Conservation (phyloP, 371 early-diverging fungal genomes). For the Mortierella sp. region DNA sequence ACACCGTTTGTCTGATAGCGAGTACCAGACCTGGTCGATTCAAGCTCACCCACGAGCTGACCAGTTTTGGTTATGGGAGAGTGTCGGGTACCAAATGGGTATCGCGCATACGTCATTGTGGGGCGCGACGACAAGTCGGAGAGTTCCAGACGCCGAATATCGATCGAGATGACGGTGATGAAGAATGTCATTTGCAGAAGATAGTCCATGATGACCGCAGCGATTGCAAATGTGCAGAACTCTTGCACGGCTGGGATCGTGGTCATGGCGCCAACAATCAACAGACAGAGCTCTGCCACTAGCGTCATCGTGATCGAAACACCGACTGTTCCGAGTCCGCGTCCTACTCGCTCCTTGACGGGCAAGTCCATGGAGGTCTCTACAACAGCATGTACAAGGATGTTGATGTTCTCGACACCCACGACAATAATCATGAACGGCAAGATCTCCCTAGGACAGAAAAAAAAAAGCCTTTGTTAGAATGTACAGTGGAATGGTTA, state of each 20-base stretch:
- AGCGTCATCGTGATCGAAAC: slow-evolving; percentile 70
- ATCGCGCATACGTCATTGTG: slow-evolving; percentile 21
- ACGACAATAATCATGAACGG: slow-evolving; percentile 75
- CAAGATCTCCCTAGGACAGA: slow-evolving; percentile 63
- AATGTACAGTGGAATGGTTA: too few species aligned
- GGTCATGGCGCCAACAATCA: slow-evolving; percentile 66
- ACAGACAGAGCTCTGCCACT: slow-evolving; percentile 62
- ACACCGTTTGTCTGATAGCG: background rate
- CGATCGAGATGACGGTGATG: slow-evolving; percentile 75
- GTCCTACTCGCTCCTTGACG: slow-evolving; percentile 76
- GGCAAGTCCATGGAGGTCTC: slow-evolving; percentile 74
- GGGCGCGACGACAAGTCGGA: slow-evolving; percentile 39
- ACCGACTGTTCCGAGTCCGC: slow-evolving; percentile 72
- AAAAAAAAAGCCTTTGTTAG: too few species aligned
- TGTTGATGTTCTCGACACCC: slow-evolving; percentile 79
- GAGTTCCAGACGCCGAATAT: slow-evolving; percentile 80
- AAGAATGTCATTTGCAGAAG: slow-evolving; percentile 80
- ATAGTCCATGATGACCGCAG: slow-evolving; percentile 76
- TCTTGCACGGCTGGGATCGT: slow-evolving; percentile 71
- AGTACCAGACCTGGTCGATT: slow-evolving; percentile 1
- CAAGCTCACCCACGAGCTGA: background rate
- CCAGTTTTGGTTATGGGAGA: slow-evolving; percentile 8
- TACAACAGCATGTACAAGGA: slow-evolving; percentile 76
- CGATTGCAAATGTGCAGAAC: slow-evolving; percentile 75
- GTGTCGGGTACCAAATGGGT: slow-evolving; percentile 36